Conservation (phyloP, 176 grass and related monocot species). For the sorghum (Sorghum bicolor) region DNA sequence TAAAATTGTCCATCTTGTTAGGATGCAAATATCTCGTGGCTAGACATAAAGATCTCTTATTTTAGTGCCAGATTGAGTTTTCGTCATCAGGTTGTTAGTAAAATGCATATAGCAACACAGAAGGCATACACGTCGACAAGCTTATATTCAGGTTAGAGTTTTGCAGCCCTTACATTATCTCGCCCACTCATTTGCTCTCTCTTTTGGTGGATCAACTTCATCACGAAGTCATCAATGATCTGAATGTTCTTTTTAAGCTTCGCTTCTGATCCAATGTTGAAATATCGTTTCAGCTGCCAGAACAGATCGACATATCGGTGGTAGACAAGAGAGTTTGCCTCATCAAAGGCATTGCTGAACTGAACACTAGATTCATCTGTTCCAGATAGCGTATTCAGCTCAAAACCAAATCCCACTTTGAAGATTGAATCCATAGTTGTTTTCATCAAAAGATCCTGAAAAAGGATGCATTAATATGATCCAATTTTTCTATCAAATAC, state of each 20-base stretch:
- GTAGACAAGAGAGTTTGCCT: constrained; percentile 49
- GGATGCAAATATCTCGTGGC: background rate
- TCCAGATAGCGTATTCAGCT: constrained; percentile 44
- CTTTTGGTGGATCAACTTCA: constrained; percentile 52
- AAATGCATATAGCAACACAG: background rate
- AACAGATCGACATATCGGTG: constrained; percentile 49
- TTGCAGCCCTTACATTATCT: constrained; percentile 14
- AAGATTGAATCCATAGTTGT: constrained; percentile 71
- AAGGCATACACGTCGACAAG: background rate
- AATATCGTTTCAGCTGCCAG: constrained; percentile 55
- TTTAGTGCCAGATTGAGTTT: background rate
- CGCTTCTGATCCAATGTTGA: constrained; percentile 71
- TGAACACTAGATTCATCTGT: constrained; percentile 29
- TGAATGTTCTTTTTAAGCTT: constrained; percentile 44
- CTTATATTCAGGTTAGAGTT: background rate
- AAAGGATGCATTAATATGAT: background rate
- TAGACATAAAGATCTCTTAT: background rate
- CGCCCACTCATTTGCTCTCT: constrained; percentile 28
- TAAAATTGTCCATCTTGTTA: background rate
- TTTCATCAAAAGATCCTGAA: constrained; percentile 62
- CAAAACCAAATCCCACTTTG: constrained; percentile 52
- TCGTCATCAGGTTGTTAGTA: background rate
- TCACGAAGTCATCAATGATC: constrained; percentile 64
- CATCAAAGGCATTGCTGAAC: constrained; percentile 53
- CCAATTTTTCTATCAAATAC: background rate